Evolutionary conservation across 1,139 yeast species (phyloP).

Genomic region (Arxiozyma slooffiae): DNA sequence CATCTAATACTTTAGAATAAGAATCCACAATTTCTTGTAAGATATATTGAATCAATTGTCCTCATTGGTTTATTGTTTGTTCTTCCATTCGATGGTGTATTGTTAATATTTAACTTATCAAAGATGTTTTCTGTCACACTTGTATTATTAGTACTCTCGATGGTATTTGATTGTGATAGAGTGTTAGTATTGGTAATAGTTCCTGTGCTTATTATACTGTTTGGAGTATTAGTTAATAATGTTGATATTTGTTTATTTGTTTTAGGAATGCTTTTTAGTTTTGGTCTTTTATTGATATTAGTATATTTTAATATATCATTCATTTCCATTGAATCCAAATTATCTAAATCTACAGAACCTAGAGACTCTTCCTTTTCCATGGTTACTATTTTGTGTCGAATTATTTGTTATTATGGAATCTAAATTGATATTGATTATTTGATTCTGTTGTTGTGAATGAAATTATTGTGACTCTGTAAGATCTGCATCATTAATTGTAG

Average conservation of each 20-base stretch:
- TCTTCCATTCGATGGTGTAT: not conserved
- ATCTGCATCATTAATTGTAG: not conserved
- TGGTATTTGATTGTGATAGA: not conserved
- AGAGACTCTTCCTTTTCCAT: constrained; percentile 21
- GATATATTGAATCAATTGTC: constrained; percentile 4
- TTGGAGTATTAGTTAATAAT: constrained; percentile 1
- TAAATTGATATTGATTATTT: constrained; percentile 1
- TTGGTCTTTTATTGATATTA: constrained; percentile 16
- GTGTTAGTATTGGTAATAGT: not conserved
- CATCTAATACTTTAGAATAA: constrained; percentile 21
- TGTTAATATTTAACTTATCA: not conserved
- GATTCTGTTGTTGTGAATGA: not conserved
- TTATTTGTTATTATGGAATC: too few species aligned
- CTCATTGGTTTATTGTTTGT: not conserved
- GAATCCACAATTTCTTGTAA: constrained; percentile 16
- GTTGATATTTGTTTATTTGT: not conserved
- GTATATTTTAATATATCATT: constrained; percentile 27
- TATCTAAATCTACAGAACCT: constrained; percentile 22
- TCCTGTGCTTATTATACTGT: not conserved
- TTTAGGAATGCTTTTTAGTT: not conserved
- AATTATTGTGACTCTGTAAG: not conserved
- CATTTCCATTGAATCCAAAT: constrained; percentile 23
- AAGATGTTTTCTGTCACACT: not conserved
- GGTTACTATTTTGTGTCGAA: constrained; percentile 6
- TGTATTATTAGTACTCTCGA: not conserved